Conservation (phyloP, 2,329 filamentous ascomycete genomes). For the Fusarium compactum region DNA sequence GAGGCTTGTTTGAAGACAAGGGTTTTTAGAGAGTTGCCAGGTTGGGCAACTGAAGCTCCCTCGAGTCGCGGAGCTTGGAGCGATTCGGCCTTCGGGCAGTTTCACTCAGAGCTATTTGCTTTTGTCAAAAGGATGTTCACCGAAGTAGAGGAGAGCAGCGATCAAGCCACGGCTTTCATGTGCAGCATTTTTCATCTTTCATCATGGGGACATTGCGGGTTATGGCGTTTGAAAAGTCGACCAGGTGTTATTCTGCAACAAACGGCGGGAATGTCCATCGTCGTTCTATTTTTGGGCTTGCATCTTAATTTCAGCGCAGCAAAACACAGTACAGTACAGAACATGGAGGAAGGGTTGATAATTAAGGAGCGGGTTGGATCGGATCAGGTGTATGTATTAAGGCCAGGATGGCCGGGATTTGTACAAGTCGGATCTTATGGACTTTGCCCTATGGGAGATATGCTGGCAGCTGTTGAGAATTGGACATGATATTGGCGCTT, state of each 20-base stretch:
- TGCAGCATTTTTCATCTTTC: conserved; percentile 41
- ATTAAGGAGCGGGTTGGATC: conserved; percentile 15
- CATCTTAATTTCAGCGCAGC: conserved; percentile 37
- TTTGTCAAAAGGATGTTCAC: conserved; percentile 8
- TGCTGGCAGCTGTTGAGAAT: conserved; percentile 14
- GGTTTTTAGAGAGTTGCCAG: conserved; percentile 25
- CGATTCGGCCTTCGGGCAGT: conserved; percentile 2
- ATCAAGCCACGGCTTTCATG: conserved; percentile 20
- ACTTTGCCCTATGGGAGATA: conserved; percentile 14
- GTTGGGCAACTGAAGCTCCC: conserved; percentile 14
- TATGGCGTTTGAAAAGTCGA: conserved; percentile 44
- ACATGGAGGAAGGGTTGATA: conserved; percentile 20
- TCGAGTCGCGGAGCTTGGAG: conserved; percentile 1
- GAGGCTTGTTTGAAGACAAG: conserved; percentile 37
- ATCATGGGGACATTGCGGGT: conserved; percentile 38
- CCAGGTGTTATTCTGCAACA: conserved; percentile 38
- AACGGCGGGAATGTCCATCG: conserved; percentile 26
- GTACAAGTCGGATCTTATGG: conserved; percentile 18
- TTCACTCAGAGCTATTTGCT: conserved; percentile 15
- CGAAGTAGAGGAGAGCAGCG: conserved; percentile 14
- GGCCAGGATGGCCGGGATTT: conserved; percentile 7
- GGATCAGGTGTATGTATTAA: conserved; percentile 19
- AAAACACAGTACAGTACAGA: conserved; percentile 1
- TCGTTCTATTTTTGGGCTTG: conserved; percentile 30
- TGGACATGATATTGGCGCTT: conserved; percentile 29